Base-by-base conservation (phyloP, 495 filamentous ascomycete genomes). In the Penicillium pancosmium region DNA sequence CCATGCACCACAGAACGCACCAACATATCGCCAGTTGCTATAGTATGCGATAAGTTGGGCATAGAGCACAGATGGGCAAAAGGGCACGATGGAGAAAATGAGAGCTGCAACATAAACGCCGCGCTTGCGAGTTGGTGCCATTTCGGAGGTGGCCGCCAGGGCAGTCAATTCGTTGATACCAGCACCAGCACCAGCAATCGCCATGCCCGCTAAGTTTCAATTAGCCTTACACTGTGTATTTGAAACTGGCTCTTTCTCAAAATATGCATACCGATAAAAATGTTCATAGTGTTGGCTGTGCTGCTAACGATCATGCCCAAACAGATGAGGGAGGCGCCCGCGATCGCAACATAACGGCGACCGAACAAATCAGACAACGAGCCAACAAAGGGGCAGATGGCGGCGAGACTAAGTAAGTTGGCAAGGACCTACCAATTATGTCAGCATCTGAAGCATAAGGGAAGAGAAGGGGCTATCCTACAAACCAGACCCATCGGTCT, bases 401-500 rank as follows among this genome's bases (percentile, higher is more conserved):
- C 84, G 4, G 88, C 86, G 2, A 88, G 80, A 41, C 86, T 77
- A 9, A 91, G 81, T 4, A 91, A 73, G 63, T 91, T 86, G 16
- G 82, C 86, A 2, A 89, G 76, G 40, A 88, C 75, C 76, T 78
- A 52, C 27, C 6, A 36, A 13, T 47, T 27, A 52, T 0, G 5
- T 56, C 34, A 56, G 49, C 57, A 18, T 57, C 10, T 43, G 16
- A 16, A 49, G 9, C 31, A 12, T 16, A 23, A 41, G 33, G 46
- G 34, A 13, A 25, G 15, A 19, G 12, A 48, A 38, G 5, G 16
- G 23, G 5, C 5, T 2, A 55, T 58, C 78, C 38, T 66, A 81
- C 81, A 76, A 90, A 85, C 88, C 88, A 91, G n/a, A 88, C 78
- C 84, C 84, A 91, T 62, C 85, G 73, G 66, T 88, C 83, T 10